Percentiles rank a stretch among this genome's conserved stretches.
phyloP scores from a whole-genome alignment of 2,329 filamentous ascomycete genomes.

The Alternaria infectoria region DNA sequence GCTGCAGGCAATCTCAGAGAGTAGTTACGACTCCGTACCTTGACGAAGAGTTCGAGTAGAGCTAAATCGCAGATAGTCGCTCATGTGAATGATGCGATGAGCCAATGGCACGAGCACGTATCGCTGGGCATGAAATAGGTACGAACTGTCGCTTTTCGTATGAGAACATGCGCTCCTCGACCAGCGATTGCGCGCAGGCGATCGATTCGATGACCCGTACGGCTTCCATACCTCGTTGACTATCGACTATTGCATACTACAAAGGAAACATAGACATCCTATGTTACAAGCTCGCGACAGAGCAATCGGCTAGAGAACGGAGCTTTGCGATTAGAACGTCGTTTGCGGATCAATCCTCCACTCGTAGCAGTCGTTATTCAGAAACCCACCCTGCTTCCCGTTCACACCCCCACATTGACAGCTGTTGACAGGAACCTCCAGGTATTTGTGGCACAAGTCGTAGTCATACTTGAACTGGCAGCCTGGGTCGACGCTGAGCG shows the following conservation, averaged over 20 bases:
- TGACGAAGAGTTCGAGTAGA: background rate
- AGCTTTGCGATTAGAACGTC: background rate
- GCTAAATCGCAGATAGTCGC: background rate
- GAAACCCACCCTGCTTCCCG: background rate
- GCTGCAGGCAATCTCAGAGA: background rate
- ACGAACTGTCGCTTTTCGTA: background rate
- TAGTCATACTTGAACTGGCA: background rate
- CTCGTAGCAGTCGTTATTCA: background rate
- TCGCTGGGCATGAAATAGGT: background rate
- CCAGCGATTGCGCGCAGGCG: background rate
- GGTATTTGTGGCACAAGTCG: background rate
- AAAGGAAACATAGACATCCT: background rate
- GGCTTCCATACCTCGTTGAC: background rate
- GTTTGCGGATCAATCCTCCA: background rate
- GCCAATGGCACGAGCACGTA: background rate
- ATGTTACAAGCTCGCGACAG: background rate
- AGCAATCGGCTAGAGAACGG: background rate
- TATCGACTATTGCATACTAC: background rate
- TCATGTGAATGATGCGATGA: background rate
- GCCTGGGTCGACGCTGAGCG: background rate
- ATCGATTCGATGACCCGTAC: background rate
- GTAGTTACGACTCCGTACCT: background rate
- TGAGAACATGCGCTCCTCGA: background rate
- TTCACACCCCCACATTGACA: background rate
- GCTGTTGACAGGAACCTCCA: background rate